Conservation (phyloP, 2,329 filamentous ascomycete species). For the Sclerotinia trifoliorum region DNA sequence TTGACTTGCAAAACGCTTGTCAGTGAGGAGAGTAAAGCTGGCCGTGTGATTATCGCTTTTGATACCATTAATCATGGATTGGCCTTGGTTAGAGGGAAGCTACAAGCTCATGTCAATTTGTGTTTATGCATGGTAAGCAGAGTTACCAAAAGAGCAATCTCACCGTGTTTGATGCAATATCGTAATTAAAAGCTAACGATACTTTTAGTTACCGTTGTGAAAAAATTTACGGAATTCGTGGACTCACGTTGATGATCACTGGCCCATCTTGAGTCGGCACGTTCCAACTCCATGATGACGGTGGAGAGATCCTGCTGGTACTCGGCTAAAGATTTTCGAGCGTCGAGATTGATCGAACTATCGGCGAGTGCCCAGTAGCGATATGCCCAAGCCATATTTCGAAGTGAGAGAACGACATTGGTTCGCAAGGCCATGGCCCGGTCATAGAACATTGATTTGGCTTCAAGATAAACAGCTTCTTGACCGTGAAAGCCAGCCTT, state of each 20-base stretch:
- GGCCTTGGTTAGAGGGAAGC: slow-evolving; percentile 14
- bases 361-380: slow-evolving; percentile 10
- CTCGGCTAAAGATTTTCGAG: not conserved
- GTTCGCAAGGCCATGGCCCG: slow-evolving; percentile 13
- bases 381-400: slow-evolving; percentile 14
- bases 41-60: not conserved
- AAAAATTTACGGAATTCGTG: not conserved
- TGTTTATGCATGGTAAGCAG: not conserved
- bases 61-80: slow-evolving; percentile 11
- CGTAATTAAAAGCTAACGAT: slow-evolving; percentile 7
- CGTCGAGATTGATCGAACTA: slow-evolving; percentile 7
- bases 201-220: not conserved
- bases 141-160: too few relatives aligned
- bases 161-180: slow-evolving; percentile 5
- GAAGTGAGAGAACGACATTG: slow-evolving; percentile 5
- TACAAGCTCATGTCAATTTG: not conserved
- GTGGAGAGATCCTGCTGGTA: slow-evolving; percentile 11
- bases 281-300: slow-evolving; percentile 10
- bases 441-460: slow-evolving; percentile 16
- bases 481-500: slow-evolving; percentile 2
- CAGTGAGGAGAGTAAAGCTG: slow-evolving; percentile 15
- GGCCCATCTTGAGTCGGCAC: slow-evolving; percentile 5
- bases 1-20: slow-evolving; percentile 12
- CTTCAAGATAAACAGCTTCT: slow-evolving; percentile 11
- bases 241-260: slow-evolving; percentile 16